phyloP scores from a whole-genome alignment of 139 green algal species.

The Micractinium conductrix region DNA sequence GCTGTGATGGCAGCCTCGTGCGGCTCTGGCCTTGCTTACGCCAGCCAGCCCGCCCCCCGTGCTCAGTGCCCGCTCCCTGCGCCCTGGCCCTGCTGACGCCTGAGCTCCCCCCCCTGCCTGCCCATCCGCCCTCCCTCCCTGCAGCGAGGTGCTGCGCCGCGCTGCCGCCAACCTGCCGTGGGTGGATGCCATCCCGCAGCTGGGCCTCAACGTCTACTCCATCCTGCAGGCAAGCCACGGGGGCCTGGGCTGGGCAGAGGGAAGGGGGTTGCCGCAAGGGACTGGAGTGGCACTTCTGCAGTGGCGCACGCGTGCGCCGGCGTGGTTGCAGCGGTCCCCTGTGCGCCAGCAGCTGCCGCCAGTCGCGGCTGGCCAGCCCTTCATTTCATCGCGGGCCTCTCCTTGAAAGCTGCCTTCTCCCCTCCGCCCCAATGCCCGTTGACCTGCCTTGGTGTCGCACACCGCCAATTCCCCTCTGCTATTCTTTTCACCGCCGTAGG shows the following conservation, averaged over 20 bases:
- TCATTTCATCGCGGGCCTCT: too few relatives aligned
- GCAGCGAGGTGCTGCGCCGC: conserved; percentile 51
- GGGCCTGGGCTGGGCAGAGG: background rate
- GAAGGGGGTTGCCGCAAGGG: too few relatives aligned
- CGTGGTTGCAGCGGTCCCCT: background rate
- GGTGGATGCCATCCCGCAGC: conserved; percentile 69
- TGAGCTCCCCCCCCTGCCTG: background rate
- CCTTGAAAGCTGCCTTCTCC: too few relatives aligned
- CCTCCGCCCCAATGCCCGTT: too few relatives aligned
- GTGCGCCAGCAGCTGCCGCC: too few relatives aligned
- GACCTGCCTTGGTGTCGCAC: too few relatives aligned
- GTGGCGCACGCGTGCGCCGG: background rate
- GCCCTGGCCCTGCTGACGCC: conserved; percentile 5
- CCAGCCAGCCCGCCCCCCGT: background rate
- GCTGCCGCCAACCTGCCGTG: conserved; percentile 68
- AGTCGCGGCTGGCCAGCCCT: too few relatives aligned
- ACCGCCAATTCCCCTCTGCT: too few relatives aligned
- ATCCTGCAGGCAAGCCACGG: conserved; percentile 59
- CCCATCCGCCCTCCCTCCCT: background rate
- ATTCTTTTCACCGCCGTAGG: too few relatives aligned
- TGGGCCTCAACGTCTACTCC: conserved; percentile 88
- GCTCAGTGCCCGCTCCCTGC: background rate
- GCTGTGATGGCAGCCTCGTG: background rate
- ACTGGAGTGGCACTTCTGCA: too few relatives aligned
- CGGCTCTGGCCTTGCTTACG: background rate